A percentile compares a stretch with the other conserved stretches of the same genome.
phyloP scores from a whole-genome alignment of 768 basidiomycete species.

The Fibroporia radiculosa region DNA sequence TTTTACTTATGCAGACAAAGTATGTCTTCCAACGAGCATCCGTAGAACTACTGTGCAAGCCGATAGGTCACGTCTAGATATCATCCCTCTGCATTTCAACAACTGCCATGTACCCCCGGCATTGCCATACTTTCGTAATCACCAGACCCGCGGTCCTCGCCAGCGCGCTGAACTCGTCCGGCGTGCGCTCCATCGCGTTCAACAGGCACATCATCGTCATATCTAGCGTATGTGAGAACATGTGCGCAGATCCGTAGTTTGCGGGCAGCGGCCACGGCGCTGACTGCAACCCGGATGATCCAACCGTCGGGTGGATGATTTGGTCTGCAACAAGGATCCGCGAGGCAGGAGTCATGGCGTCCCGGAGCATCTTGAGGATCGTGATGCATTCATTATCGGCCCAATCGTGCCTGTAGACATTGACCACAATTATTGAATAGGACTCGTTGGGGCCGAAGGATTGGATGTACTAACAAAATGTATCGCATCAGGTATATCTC shows the following conservation, averaged over 20 bases:
- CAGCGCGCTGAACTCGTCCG: conserved; percentile 2
- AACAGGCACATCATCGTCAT: conserved; percentile 9
- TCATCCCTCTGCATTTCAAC: conserved; percentile 5
- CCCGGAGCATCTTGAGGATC: conserved; percentile 4
- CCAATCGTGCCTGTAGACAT: conserved; percentile 8
- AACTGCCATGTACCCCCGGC: conserved; percentile 2
- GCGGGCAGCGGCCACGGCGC: conserved; percentile 8
- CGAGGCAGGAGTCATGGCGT: conserved; percentile 2
- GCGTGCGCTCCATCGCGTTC: conserved; percentile 9
- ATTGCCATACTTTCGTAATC: conserved; percentile 6
- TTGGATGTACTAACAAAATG: conserved; percentile 1
- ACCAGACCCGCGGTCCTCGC: conserved; percentile 5
- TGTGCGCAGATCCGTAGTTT: conserved; percentile 5
- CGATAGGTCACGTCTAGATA: no score
- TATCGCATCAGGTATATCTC: conserved; percentile 8
- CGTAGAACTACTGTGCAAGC: no score
- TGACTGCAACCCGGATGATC: neutral
- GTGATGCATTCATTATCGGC: conserved; percentile 5
- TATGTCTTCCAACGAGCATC: no score
- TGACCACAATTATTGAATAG: neutral
- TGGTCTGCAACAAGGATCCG: conserved; percentile 6
- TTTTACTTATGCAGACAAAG: no score
- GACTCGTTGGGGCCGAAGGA: neutral
- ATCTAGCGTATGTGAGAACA: conserved; percentile 2
- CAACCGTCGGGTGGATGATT: conserved; percentile 1